Conservation (phyloP, 2,329 filamentous ascomycete genomes). For the Davidsoniella neocaledoniae region DNA sequence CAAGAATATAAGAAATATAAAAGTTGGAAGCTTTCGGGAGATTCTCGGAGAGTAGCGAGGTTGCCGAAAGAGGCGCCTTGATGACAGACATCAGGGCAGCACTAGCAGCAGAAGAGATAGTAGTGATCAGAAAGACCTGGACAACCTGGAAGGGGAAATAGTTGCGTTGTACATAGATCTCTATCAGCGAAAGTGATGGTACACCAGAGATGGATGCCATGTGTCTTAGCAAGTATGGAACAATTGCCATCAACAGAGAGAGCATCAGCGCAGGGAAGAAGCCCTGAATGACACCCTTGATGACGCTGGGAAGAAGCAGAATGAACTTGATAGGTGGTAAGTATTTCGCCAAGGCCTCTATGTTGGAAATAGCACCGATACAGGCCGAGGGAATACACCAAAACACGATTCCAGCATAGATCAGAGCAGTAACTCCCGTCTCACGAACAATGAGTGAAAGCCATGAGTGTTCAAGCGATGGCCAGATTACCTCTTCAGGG, state of each 20-base stretch:
- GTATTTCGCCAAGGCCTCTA: constrained; percentile 47
- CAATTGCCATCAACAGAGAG: constrained; percentile 64
- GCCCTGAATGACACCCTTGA: constrained; percentile 68
- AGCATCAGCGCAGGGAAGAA: constrained; percentile 66
- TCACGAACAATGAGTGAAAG: constrained; percentile 59
- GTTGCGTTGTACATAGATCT: constrained; percentile 61
- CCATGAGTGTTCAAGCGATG: constrained; percentile 52
- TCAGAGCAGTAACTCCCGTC: constrained; percentile 44
- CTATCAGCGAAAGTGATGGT: constrained; percentile 53
- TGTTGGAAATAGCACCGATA: constrained; percentile 73
- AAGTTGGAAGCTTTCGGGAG: constrained; percentile 71
- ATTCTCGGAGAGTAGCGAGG: constrained; percentile 43
- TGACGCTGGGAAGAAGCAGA: constrained; percentile 44
- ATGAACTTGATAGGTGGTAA: constrained; percentile 62
- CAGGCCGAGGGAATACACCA: constrained; percentile 64
- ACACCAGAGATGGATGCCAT: constrained; percentile 55
- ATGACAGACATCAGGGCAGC: constrained; percentile 47
- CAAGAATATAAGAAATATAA: constrained; percentile 81
- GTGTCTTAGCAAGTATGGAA: constrained; percentile 63
- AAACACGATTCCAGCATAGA: constrained; percentile 64
- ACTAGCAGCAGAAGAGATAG: constrained; percentile 56
- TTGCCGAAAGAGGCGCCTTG: constrained; percentile 15
- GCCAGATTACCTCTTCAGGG: constrained; percentile 75
- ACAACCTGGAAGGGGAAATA: constrained; percentile 71
- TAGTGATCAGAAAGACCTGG: constrained; percentile 72